Conservation (phyloP, 305 asterid species). For the Petunia hybrid region DNA sequence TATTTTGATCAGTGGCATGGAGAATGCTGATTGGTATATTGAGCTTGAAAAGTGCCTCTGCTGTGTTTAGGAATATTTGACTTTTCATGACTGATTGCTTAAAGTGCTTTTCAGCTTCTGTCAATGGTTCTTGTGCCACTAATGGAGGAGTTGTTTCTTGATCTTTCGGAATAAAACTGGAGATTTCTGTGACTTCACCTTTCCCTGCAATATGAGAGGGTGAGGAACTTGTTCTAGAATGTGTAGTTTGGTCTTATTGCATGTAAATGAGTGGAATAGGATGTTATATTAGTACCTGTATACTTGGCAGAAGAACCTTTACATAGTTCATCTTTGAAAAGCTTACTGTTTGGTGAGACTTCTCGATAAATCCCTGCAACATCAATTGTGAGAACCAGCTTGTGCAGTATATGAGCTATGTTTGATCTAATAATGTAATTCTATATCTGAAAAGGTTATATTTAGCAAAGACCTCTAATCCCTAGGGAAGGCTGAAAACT, state of each 20-base stretch:
- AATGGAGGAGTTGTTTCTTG: conserved; percentile 28
- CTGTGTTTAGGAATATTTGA: conserved; percentile 68
- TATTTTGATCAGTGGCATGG: conserved; percentile 53
- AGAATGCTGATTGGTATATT: conserved; percentile 69
- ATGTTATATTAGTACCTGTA: conserved; percentile 28
- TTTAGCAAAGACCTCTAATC: background rate
- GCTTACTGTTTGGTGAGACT: background rate
- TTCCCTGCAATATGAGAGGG: conserved; percentile 13
- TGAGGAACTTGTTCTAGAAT: background rate
- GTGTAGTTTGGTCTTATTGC: background rate
- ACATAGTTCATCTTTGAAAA: conserved; percentile 2
- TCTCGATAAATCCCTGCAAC: conserved; percentile 47
- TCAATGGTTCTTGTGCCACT: conserved; percentile 56
- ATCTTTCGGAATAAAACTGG: conserved; percentile 31
- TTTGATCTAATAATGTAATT: background rate
- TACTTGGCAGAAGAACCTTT: background rate
- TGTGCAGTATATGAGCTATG: conserved; percentile 18
- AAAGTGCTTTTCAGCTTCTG: conserved; percentile 73
- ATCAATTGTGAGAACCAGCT: conserved; percentile 1
- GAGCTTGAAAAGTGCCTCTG: conserved; percentile 91
- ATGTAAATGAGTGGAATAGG: background rate
- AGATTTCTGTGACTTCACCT: conserved; percentile 28
- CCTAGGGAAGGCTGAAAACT: background rate
- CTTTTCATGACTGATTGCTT: conserved; percentile 68
- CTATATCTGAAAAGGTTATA: background rate